Base-by-base conservation (phyloP, 306 rosid genomes). In the Oxytropis ochrocephala region DNA sequence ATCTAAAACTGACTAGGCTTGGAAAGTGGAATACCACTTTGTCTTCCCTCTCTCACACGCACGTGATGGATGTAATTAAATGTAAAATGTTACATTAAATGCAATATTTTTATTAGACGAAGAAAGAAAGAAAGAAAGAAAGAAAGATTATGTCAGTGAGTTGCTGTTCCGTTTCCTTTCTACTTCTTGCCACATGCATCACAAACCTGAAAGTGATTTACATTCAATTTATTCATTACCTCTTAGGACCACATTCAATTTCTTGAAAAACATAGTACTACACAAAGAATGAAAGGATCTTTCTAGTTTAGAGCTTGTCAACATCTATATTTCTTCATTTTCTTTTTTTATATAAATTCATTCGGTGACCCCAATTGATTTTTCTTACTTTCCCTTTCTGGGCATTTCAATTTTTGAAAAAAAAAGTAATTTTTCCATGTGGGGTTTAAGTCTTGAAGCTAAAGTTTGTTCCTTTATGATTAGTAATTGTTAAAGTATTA, bases 371-470 rank as follows among this genome's bases (percentile, higher is more conserved):
- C 48, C 10, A 43, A 47, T 41, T 27, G 5, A 6, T 38, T 72
- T 67, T 18, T 56, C 4, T 50, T 27, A 6, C 4, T 24, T 82
- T 69, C 64, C 17, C 9, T 50, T 42, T 64, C 24, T 58, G 61
- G 73, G 41, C 11, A 29, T 21, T 59, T 53, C 30, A 32, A 21
- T 30, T 70, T 27, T 14, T 18, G 9, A 11, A 0, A 2, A 7
- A 11, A 75, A 58, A 65, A 10, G 1, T 36, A 24, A 5, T 39
- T 27, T 74, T 73, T 35, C 33, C 43, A n/a, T 4, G 21, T 74
- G 75, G 58, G 55, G 35, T 54, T 12, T 30, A n/a, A 68, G 8
- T 53, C 57, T 46, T 11, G 53, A 51, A 66, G 51, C 47, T 73
- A 50, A 21, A 59, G 35, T 41, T n/a, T 9, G 18, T 29, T 52